Conservation (phyloP, 2,329 filamentous ascomycete species). For the Didymella keratinophila region DNA sequence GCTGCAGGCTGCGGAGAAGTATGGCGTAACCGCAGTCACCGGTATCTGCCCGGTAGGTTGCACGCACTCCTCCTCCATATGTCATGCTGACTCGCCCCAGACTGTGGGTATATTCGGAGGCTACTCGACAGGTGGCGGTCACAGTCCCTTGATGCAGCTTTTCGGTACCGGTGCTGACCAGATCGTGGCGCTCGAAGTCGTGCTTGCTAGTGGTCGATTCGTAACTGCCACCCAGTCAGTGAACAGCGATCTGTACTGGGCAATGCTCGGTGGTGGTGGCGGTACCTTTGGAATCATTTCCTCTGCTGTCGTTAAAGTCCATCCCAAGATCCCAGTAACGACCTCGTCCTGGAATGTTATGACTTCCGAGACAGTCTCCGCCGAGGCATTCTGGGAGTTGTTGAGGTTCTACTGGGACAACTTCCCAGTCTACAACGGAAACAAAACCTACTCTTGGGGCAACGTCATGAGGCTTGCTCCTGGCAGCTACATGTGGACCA, state of each 20-base stretch:
- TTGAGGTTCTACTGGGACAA: slow-evolving; percentile 34
- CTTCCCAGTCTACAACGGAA: slow-evolving; percentile 35
- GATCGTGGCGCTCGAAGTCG: slow-evolving; percentile 48
- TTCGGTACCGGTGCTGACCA: slow-evolving; percentile 52
- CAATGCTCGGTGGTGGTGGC: slow-evolving; percentile 50
- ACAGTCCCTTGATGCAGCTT: slow-evolving; percentile 60
- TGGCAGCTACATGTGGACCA: slow-evolving; percentile 34
- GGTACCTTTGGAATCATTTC: slow-evolving; percentile 48
- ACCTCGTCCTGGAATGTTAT: slow-evolving; percentile 43
- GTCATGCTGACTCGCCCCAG: slow-evolving; percentile 4
- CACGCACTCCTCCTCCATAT: no score
- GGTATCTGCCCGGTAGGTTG: slow-evolving; percentile 47
- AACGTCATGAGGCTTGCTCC: slow-evolving; percentile 34
- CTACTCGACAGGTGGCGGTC: slow-evolving; percentile 59
- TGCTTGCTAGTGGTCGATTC: slow-evolving; percentile 38
- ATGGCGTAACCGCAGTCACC: slow-evolving; percentile 37
- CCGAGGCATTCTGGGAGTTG: slow-evolving; percentile 42
- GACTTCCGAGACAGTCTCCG: slow-evolving; percentile 39
- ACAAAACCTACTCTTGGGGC: slow-evolving; percentile 43
- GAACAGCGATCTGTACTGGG: slow-evolving; percentile 51
- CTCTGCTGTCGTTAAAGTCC: slow-evolving; percentile 44
- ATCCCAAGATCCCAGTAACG: slow-evolving; percentile 42
- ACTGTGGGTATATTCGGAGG: slow-evolving; percentile 61
- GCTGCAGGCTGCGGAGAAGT: slow-evolving; percentile 39
- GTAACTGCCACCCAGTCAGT: slow-evolving; percentile 37